Evolutionary conservation across 2,329 filamentous ascomycete species (phyloP).

Genomic region (Fusarium fracticaudum): DNA sequence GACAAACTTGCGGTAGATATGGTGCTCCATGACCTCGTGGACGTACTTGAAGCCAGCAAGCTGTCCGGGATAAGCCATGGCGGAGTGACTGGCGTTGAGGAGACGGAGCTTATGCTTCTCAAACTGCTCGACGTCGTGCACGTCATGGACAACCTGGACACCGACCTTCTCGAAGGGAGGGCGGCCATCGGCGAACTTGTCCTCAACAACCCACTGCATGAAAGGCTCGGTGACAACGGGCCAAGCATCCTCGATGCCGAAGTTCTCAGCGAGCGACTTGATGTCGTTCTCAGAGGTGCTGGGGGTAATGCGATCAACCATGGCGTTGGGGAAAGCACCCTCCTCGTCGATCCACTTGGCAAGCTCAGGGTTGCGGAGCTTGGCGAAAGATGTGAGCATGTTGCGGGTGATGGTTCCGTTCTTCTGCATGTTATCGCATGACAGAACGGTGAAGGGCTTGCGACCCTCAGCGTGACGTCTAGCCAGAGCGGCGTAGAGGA

Average conservation of each 20-base stretch:
- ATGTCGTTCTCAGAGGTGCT: conserved; percentile 59
- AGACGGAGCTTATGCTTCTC: conserved; percentile 67
- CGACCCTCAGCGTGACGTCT: conserved; percentile 57
- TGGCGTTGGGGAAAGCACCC: conserved; percentile 63
- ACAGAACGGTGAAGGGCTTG: conserved; percentile 63
- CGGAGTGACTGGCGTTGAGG: conserved; percentile 63
- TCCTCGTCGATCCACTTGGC: conserved; percentile 60
- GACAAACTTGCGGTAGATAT: conserved; percentile 57
- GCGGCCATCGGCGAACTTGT: conserved; percentile 61
- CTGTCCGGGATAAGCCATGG: conserved; percentile 61
- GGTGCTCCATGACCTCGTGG: conserved; percentile 63
- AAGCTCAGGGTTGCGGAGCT: conserved; percentile 56
- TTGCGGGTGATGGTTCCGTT: conserved; percentile 62
- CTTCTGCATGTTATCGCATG: conserved; percentile 67
- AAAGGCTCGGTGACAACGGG: conserved; percentile 66
- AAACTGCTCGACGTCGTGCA: conserved; percentile 63
- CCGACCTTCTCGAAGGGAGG: conserved; percentile 63
- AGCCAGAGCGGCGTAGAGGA: conserved; percentile 61
- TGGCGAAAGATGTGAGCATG: conserved; percentile 62
- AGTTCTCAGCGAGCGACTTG: conserved; percentile 52
- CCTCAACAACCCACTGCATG: conserved; percentile 66
- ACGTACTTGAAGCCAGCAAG: conserved; percentile 64
- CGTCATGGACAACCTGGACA: conserved; percentile 61
- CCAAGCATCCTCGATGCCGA: conserved; percentile 61
- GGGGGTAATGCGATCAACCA: conserved; percentile 66